These are phyloP conservation scores for Fusarium succisae DNA, from an alignment of 2,329 filamentous ascomycete species.

Conservation along the genomic window DNA sequence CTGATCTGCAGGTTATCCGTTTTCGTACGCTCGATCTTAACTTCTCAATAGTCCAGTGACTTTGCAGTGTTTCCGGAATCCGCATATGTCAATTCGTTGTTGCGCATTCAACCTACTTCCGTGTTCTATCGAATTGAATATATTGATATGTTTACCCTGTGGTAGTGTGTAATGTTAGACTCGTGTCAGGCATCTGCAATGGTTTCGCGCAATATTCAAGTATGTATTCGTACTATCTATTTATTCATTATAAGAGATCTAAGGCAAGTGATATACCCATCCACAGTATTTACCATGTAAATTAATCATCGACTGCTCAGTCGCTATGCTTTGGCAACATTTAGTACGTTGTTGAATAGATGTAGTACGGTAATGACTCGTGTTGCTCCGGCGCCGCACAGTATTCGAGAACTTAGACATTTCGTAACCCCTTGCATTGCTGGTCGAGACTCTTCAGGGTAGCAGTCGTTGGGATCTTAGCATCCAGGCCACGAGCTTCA, in stretches of 20 bases:
- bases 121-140: too few species aligned
- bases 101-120: not conserved
- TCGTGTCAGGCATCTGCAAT: not conserved
- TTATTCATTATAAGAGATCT: not conserved
- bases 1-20: not conserved
- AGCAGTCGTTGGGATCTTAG: not conserved
- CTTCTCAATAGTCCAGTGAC: not conserved
- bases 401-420: not conserved
- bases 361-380: not conserved
- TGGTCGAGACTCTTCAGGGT: conserved; percentile 17
- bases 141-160: not conserved
- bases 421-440: not conserved
- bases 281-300: not conserved
- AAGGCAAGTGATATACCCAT: not conserved
- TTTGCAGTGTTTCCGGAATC: not conserved
- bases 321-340: not conserved
- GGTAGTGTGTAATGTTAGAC: not conserved
- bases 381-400: not conserved
- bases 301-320: not conserved
- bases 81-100: not conserved
- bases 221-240: too few species aligned
- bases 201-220: too few species aligned
- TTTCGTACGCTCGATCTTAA: not conserved
- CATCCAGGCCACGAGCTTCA: conserved; percentile 1
- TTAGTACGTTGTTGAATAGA: not conserved